Evolutionary conservation across 352 stramenopile species (phyloP), one percentile per base, ranked within the genome.

Genomic region (Pythium utonaiense): DNA sequence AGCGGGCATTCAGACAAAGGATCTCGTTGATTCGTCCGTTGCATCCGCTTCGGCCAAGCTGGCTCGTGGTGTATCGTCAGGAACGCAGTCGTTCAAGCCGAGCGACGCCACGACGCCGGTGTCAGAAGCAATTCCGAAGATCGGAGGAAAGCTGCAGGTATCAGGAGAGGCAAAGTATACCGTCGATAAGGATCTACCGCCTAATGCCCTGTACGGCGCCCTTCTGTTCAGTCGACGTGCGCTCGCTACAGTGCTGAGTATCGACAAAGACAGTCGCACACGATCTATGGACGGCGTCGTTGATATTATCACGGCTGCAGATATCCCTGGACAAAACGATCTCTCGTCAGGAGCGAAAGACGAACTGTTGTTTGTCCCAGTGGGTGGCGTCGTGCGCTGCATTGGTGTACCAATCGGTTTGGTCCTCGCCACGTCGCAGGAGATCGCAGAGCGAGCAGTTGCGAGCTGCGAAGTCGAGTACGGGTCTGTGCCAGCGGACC

Each of bases 81-180:
- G 69, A 19, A 71, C 48, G n/a, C 69, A 73, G 53, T 57, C 62
- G 25, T 68, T 76, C 57, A 71, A 69, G 48, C 53, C 67, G 5
- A 57, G 38, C 42, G 57, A 54, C 25, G 31, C 50, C 0, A 70
- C 61, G 14, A 60, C 62, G 14, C 75, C 72, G 7, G 70, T 80
- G 9, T 72, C 65, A 0, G 16, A 64, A n/a, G n/a, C 69, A 1
- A 64, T 79, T n/a, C 66, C 42, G 49, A 83, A 83, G 64, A 61
- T 81, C 38, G 62, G 57, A 5, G 62, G 57, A 8, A 71, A 76
- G 48, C 34, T 83, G 14, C 70, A 82, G 50, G 68, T 51, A 5
- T 69, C 75, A 19, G 78, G 78, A 31, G 73, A 88, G 50, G 78
- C 75, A 8, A 50, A 57, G 4, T 88, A 79, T 57, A 66, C 66